Evolutionary conservation across 192 early-diverging fungal species (phyloP).

Genomic region (Radiomyces spectabilis): DNA sequence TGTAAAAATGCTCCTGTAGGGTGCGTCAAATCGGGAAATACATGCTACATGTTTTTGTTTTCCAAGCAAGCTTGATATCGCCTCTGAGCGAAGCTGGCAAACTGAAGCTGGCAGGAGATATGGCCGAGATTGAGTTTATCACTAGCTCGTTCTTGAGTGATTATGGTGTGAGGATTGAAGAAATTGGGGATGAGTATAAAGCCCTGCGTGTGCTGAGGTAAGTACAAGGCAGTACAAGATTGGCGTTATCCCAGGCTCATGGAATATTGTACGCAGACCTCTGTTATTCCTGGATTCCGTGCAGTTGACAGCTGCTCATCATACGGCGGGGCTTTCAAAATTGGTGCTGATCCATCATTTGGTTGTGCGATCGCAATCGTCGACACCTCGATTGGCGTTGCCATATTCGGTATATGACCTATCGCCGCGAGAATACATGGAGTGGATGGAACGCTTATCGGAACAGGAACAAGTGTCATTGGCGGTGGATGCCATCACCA

Average conservation of each 20-base stretch:
- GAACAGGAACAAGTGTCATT: conserved; percentile 39
- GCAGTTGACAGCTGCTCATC: conserved; percentile 41
- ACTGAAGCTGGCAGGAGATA: conserved; percentile 58
- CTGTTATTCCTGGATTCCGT: conserved; percentile 56
- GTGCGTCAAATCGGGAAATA: conserved; percentile 24
- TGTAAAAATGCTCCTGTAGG: conserved; percentile 5
- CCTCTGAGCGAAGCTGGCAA: conserved; percentile 57
- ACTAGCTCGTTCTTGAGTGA: conserved; percentile 54
- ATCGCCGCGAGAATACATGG: conserved; percentile 55
- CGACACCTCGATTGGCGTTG: conserved; percentile 28
- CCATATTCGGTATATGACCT: conserved; percentile 50
- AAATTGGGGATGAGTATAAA: conserved; percentile 46
- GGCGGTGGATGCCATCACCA: conserved; percentile 11
- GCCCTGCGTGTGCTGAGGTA: conserved; percentile 55
- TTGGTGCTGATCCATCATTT: conserved; percentile 57
- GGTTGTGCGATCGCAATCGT: conserved; percentile 43
- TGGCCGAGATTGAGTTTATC: conserved; percentile 67
- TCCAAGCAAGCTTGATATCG: conserved; percentile 56
- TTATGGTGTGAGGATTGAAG: conserved; percentile 50
- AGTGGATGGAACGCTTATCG: conserved; percentile 58
- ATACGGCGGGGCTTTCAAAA: conserved; percentile 38
- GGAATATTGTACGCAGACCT: conserved; percentile 38
- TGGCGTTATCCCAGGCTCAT: too few species aligned
- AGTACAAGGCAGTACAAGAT: too few species aligned
- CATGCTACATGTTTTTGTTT: conserved; percentile 51